phyloP scores from a whole-genome alignment of 805 yeast genomes.

The Teunomyces aglyptinius region DNA sequence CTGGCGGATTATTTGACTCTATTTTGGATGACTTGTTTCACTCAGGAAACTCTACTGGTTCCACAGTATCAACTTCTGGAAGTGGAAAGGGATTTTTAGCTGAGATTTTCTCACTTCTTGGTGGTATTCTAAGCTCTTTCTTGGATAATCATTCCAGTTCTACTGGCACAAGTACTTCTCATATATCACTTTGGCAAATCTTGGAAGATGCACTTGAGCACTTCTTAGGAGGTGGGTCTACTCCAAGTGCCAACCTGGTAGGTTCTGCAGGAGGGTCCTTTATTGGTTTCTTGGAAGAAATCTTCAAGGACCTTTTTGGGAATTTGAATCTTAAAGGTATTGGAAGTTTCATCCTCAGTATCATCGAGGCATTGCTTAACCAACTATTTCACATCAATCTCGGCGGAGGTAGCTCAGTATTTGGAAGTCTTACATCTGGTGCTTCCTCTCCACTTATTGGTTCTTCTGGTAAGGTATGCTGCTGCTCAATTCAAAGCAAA shows the following conservation, averaged over 20 bases:
- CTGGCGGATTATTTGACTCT: slow-evolving; percentile 10
- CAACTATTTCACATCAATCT: slow-evolving; percentile 18
- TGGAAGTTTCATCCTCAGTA: slow-evolving; percentile 12
- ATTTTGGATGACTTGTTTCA: slow-evolving; percentile 13
- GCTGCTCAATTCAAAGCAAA: slow-evolving; percentile 20
- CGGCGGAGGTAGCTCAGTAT: slow-evolving; percentile 15
- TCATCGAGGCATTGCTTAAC: slow-evolving; percentile 14
- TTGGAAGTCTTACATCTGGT: slow-evolving; percentile 7
- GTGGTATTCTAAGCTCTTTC: slow-evolving; percentile 10
- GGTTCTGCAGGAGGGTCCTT: slow-evolving; percentile 2
- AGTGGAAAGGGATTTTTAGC: slow-evolving; percentile 9
- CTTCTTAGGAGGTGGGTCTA: slow-evolving; percentile 13
- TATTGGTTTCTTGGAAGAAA: slow-evolving; percentile 8
- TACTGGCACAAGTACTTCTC: slow-evolving; percentile 5
- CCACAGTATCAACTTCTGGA: slow-evolving; percentile 10
- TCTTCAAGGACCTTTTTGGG: slow-evolving; percentile 13
- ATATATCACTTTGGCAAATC: slow-evolving; percentile 9
- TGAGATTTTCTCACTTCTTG: slow-evolving; percentile 14
- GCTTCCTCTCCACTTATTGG: slow-evolving; percentile 7
- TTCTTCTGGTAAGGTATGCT: slow-evolving; percentile 17
- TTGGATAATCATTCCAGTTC: slow-evolving; percentile 7
- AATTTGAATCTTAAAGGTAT: slow-evolving; percentile 5
- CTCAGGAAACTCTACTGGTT: slow-evolving; percentile 8
- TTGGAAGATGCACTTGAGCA: slow-evolving; percentile 14
- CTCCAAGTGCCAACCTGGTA: slow-evolving; percentile 1